phyloP scores from a whole-genome alignment of 495 filamentous ascomycete genomes.

The Extremus antarcticus region DNA sequence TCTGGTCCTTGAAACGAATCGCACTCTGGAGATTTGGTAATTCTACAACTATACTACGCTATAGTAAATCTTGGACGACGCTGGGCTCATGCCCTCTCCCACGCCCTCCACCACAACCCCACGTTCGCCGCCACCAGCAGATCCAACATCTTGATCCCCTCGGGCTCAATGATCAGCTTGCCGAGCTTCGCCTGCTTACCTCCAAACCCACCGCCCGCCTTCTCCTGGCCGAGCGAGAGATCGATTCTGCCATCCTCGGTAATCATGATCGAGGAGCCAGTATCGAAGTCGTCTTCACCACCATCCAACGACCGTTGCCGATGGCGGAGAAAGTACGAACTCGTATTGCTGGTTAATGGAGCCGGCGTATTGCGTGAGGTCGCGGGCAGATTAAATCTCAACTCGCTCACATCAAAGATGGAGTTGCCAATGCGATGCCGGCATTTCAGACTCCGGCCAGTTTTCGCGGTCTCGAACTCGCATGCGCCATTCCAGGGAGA shows the following conservation, averaged over 20 bases:
- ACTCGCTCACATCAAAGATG: constrained; percentile 59
- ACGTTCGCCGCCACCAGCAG: constrained; percentile 83
- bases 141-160: constrained; percentile 92
- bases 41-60: background rate
- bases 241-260: constrained; percentile 42
- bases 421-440: constrained; percentile 46
- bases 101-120: constrained; percentile 85
- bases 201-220: constrained; percentile 67
- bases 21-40: too few relatives aligned
- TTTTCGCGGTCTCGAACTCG: constrained; percentile 66
- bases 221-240: constrained; percentile 63
- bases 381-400: constrained; percentile 73
- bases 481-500: constrained; percentile 82
- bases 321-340: constrained; percentile 27
- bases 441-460: constrained; percentile 64
- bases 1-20: background rate
- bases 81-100: constrained; percentile 42
- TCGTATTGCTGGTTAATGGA: constrained; percentile 1
- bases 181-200: constrained; percentile 86
- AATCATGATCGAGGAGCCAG: constrained; percentile 2
- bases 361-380: background rate
- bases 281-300: background rate
- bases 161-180: constrained; percentile 81
- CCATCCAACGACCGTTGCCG: background rate
- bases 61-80: background rate